Evolutionary conservation across 345 rosid genomes (phyloP).

Genomic region (Raphanus raphanistrum): DNA sequence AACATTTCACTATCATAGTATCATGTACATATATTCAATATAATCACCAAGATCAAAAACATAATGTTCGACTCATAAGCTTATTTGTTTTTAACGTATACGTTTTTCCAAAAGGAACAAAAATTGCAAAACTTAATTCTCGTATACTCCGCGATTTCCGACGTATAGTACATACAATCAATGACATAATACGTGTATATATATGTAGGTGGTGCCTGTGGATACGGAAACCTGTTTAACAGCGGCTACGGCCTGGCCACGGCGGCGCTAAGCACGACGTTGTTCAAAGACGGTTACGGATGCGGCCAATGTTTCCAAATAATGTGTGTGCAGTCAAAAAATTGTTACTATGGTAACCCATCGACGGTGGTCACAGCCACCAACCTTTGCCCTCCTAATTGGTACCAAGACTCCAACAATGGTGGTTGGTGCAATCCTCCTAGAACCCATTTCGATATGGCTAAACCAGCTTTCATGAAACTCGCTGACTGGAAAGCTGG

Average conservation of each 20-base stretch:
- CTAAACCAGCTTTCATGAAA: conserved; percentile 56
- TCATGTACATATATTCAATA: background rate
- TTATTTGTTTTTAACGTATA: too few species aligned
- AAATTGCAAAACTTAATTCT: background rate
- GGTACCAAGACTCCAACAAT: conserved; percentile 45
- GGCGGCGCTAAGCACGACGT: conserved; percentile 71
- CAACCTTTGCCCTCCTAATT: conserved; percentile 77
- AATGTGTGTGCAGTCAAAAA: conserved; percentile 50
- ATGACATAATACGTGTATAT: too few species aligned
- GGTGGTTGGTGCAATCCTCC: conserved; percentile 90
- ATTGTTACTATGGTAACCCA: conserved; percentile 57
- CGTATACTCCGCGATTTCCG: background rate
- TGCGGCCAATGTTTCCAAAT: conserved; percentile 88
- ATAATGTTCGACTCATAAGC: background rate
- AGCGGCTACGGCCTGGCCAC: conserved; percentile 74
- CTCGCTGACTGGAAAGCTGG: conserved; percentile 62
- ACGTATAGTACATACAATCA: too few species aligned
- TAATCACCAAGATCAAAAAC: background rate
- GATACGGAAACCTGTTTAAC: conserved; percentile 65
- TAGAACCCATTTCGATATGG: conserved; percentile 68
- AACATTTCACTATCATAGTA: background rate
- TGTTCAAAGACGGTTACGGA: conserved; percentile 74
- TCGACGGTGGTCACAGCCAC: conserved; percentile 70
- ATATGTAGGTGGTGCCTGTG: conserved; percentile 84
- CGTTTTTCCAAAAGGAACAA: too few species aligned